Evolutionary conservation across 805 yeast species (phyloP).

Genomic region (Saturnispora besseyi): DNA sequence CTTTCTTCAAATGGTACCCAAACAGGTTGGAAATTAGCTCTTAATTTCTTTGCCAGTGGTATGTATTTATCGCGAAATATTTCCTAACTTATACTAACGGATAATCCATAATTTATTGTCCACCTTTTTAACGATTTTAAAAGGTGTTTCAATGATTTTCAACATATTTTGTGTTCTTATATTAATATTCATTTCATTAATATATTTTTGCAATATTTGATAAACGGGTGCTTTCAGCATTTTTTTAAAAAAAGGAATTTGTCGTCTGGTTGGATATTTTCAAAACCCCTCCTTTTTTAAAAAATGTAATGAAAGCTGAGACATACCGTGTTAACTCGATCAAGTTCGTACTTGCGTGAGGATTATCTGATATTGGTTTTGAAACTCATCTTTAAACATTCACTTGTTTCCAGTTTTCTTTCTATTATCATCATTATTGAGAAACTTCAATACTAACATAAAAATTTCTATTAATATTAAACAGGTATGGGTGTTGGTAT

Average conservation of each 20-base stretch:
- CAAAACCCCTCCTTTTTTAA: neutral
- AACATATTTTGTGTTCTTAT: too few species aligned
- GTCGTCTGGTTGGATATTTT: neutral
- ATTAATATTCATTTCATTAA: neutral
- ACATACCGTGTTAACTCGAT: conserved; percentile 72
- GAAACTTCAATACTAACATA: conserved; percentile 11
- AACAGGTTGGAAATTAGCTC: conserved; percentile 67
- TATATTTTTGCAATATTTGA: conserved; percentile 23
- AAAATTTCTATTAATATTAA: conserved; percentile 7
- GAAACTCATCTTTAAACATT: neutral
- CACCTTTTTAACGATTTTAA: too few species aligned
- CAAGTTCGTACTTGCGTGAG: conserved; percentile 83
- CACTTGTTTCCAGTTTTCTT: neutral
- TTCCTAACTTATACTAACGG: conserved; percentile 6
- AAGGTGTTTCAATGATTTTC: too few species aligned
- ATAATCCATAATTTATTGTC: neutral
- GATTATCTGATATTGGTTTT: conserved; percentile 35
- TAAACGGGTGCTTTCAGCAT: conserved; percentile 38
- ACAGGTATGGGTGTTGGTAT: conserved; percentile 85
- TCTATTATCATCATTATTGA: too few species aligned
- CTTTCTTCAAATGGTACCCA: conserved; percentile 76
- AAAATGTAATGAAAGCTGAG: conserved; percentile 72
- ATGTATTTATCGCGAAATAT: conserved; percentile 30
- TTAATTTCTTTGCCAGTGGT: conserved; percentile 89
- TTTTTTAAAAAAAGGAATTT: neutral